Evolutionary conservation across 78 protist genomes (phyloP).

Genomic region (Isochrysis galbana): DNA sequence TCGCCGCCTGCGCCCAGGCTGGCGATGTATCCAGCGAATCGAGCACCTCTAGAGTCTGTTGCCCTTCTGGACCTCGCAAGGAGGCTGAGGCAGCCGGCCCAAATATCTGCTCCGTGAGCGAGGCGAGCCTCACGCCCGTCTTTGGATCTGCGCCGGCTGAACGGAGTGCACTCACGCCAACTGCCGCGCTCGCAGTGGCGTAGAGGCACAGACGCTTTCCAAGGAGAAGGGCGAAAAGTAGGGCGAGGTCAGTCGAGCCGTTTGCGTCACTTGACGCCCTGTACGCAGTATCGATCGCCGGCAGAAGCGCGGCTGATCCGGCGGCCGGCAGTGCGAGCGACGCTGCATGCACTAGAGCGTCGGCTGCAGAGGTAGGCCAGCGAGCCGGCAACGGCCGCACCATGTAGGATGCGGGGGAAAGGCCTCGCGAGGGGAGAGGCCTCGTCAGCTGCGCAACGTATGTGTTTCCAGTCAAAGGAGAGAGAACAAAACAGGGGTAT

Average conservation of each 20-base stretch:
- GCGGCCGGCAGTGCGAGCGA: not conserved
- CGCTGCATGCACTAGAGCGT: not conserved
- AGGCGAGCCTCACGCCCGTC: not conserved
- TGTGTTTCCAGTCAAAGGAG: too few species aligned
- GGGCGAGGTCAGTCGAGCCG: not conserved
- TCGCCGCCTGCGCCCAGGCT: not conserved
- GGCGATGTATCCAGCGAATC: not conserved
- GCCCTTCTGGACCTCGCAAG: not conserved
- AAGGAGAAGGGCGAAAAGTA: not conserved
- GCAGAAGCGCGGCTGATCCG: not conserved
- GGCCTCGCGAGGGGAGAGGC: too few species aligned
- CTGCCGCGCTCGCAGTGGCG: not conserved
- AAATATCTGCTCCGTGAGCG: not conserved
- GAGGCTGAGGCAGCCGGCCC: not conserved
- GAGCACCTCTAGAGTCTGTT: not conserved
- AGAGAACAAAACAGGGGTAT: too few species aligned
- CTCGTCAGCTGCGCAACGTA: too few species aligned
- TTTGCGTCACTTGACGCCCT: not conserved
- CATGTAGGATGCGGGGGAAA: not conserved
- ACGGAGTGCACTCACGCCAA: not conserved
- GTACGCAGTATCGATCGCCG: not conserved
- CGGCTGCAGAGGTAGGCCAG: not conserved
- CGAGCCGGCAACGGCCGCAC: not conserved
- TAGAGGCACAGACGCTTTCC: not conserved
- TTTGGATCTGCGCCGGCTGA: not conserved